Evolutionary conservation across 345 rosid genomes (phyloP).

Genomic region (Noccaea bulbosa): DNA sequence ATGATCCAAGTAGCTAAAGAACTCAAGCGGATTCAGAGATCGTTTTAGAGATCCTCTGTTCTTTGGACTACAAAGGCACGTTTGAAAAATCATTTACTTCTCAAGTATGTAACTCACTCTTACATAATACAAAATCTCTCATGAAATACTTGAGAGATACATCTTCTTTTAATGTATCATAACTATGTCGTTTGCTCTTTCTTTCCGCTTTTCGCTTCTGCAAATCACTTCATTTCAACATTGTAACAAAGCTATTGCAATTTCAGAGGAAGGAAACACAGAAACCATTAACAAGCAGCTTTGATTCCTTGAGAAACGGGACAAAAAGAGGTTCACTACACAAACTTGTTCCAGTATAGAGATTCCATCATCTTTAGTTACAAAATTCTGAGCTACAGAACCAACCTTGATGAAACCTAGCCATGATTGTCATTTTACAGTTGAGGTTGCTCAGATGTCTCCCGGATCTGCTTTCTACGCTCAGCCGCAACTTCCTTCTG

Average conservation of each 20-base stretch:
- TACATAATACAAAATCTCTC: too few relatives aligned
- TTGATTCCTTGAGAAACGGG: background rate
- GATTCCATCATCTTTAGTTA: slow-evolving; percentile 16
- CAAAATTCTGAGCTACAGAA: slow-evolving; percentile 9
- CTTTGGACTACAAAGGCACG: background rate
- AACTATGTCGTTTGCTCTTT: too few relatives aligned
- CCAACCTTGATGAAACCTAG: slow-evolving; percentile 9
- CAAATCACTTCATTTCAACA: slow-evolving; percentile 11
- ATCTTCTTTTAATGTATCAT: too few relatives aligned
- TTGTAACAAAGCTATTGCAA: slow-evolving; percentile 4
- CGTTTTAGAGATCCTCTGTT: background rate
- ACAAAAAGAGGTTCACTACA: background rate
- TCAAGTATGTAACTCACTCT: too few relatives aligned
- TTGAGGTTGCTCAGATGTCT: slow-evolving; percentile 24
- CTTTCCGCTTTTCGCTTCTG: too few relatives aligned
- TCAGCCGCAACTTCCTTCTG: slow-evolving; percentile 60
- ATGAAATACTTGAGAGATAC: too few relatives aligned
- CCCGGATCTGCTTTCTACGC: slow-evolving; percentile 28
- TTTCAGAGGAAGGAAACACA: background rate
- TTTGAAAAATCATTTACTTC: background rate
- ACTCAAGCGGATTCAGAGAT: slow-evolving; percentile 17
- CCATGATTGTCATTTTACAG: slow-evolving; percentile 7
- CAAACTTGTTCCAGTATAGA: slow-evolving; percentile 5
- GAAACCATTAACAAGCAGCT: background rate
- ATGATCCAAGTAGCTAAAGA: slow-evolving; percentile 36